Conservation (phyloP, 345 rosid species). For the Laguncularia racemosa region DNA sequence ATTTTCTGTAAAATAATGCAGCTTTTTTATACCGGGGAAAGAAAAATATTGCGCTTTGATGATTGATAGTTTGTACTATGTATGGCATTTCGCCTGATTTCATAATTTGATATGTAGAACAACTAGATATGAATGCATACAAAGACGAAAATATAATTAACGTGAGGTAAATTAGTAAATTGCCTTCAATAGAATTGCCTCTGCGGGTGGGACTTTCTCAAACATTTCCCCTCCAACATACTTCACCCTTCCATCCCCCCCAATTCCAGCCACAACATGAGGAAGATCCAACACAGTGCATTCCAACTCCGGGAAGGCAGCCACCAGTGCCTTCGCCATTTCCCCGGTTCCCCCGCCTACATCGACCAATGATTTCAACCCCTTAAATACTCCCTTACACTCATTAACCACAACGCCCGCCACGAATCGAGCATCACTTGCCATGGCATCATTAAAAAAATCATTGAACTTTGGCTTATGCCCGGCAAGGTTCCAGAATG, state of each 20-base stretch:
- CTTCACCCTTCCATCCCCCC: constrained; percentile 15
- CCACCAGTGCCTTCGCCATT: constrained; percentile 13
- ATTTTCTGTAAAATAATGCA: too few relatives aligned
- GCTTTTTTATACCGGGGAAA: too few relatives aligned
- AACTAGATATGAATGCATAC: too few relatives aligned
- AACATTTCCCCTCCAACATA: constrained; percentile 34
- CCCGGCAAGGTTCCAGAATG: neutral
- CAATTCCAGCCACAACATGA: constrained; percentile 13
- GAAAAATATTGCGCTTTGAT: too few relatives aligned
- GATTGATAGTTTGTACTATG: too few relatives aligned
- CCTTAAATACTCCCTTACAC: constrained; percentile 16
- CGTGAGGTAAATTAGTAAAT: too few relatives aligned
- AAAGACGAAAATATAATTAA: too few relatives aligned
- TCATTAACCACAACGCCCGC: neutral
- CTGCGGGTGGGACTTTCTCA: constrained; percentile 19
- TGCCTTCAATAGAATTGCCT: constrained; percentile 25
- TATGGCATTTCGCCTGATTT: too few relatives aligned
- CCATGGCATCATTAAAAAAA: constrained; percentile 20
- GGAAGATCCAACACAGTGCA: constrained; percentile 20
- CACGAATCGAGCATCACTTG: constrained; percentile 15
- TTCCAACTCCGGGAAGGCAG: constrained; percentile 15
- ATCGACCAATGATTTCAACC: constrained; percentile 22
- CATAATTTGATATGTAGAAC: too few relatives aligned
- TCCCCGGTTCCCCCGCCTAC: constrained; percentile 31
- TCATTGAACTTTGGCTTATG: neutral